These are phyloP conservation scores for Calonectria naviculata DNA, from an alignment of 2,329 filamentous ascomycete species.

Conservation along the genomic window DNA sequence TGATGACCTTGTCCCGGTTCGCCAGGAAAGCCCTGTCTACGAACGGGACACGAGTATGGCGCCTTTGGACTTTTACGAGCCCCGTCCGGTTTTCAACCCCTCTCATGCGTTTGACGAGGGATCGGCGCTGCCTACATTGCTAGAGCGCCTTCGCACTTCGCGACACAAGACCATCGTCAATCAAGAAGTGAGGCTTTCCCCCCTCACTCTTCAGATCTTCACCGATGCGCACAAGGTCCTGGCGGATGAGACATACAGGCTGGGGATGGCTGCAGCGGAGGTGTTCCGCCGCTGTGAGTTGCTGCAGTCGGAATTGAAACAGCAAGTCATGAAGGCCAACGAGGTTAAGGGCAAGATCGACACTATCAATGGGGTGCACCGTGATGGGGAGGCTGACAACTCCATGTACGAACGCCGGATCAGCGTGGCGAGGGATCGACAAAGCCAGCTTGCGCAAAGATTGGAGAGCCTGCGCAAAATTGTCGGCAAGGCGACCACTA, in stretches of 20 bases:
- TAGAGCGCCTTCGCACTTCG: conserved; percentile 68
- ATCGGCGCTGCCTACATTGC: conserved; percentile 66
- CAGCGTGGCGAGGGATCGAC: conserved; percentile 63
- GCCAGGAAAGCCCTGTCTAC: conserved; percentile 55
- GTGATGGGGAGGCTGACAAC: conserved; percentile 63
- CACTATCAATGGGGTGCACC: conserved; percentile 61
- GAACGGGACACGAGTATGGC: conserved; percentile 55
- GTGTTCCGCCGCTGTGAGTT: conserved; percentile 78
- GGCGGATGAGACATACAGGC: conserved; percentile 73
- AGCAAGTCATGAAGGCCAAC: conserved; percentile 74
- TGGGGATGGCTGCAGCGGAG: conserved; percentile 77
- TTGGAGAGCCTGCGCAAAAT: conserved; percentile 67
- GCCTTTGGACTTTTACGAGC: conserved; percentile 66
- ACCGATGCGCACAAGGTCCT: conserved; percentile 79
- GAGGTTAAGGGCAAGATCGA: conserved; percentile 76
- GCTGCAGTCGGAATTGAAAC: conserved; percentile 73
- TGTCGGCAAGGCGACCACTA: conserved; percentile 52
- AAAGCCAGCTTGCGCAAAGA: conserved; percentile 66
- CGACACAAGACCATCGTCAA: conserved; percentile 71
- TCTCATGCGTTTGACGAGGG: conserved; percentile 68
- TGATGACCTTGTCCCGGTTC: conserved; percentile 56
- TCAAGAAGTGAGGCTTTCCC: conserved; percentile 76
- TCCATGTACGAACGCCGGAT: conserved; percentile 70
- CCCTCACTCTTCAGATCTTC: conserved; percentile 77
- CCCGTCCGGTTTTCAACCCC: conserved; percentile 75